Conservation (phyloP, 805 yeast species). For the Candida odintsovae region DNA sequence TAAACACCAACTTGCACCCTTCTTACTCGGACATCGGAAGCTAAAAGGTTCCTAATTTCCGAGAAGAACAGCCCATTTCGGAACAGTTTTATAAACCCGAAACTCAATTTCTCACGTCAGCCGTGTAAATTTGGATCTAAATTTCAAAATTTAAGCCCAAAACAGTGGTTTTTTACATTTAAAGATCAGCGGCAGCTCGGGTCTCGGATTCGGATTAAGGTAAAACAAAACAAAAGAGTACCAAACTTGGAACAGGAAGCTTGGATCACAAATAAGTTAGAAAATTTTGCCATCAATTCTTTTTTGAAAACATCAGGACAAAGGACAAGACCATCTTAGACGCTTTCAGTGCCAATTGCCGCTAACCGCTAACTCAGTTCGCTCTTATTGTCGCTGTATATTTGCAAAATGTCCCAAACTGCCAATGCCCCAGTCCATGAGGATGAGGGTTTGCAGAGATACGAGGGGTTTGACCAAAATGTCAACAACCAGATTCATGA, state of each 20-base stretch:
- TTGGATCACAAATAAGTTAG: too few relatives aligned
- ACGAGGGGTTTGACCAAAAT: constrained; percentile 25
- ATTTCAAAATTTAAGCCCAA: too few relatives aligned
- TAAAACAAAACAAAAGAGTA: not conserved
- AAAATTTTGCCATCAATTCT: not conserved
- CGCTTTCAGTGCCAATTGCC: not conserved
- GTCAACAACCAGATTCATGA: constrained; percentile 27
- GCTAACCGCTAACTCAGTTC: not conserved
- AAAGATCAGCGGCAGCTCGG: not conserved
- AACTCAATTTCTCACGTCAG: too few relatives aligned
- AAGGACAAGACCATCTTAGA: not conserved
- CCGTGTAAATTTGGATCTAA: too few relatives aligned
- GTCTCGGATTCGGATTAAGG: not conserved
- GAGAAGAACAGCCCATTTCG: too few relatives aligned
- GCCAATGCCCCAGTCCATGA: not conserved
- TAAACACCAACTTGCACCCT: too few relatives aligned
- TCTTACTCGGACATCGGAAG: too few relatives aligned
- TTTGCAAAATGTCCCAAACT: not conserved
- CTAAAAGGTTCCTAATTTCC: too few relatives aligned
- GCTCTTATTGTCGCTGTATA: not conserved
- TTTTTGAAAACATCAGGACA: not conserved
- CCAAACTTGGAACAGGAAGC: not conserved
- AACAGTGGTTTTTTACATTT: not conserved
- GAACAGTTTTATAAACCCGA: too few relatives aligned
- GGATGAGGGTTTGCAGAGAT: constrained; percentile 1